Percentiles rank a stretch among this genome's conserved stretches.
Evolutionary conservation across 2,329 filamentous ascomycete genomes (phyloP).

Genomic region (Hortaea sp.): DNA sequence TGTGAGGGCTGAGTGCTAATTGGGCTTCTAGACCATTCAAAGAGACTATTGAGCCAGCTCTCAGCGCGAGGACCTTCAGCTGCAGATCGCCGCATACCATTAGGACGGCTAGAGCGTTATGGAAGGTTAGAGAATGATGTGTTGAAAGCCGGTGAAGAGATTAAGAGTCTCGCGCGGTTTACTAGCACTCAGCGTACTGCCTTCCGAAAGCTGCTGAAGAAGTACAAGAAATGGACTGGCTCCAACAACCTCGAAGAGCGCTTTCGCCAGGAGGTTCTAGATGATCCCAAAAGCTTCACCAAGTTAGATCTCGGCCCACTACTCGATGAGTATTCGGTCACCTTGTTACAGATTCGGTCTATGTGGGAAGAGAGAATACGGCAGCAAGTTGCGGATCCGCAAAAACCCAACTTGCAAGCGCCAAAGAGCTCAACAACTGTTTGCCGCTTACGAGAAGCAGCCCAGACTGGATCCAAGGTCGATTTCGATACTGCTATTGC

Average conservation of each 20-base stretch:
- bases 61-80: constrained; percentile 9
- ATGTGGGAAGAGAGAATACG: constrained; percentile 30
- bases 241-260: constrained; percentile 54
- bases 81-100: constrained; percentile 28
- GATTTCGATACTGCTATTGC: constrained; percentile 42
- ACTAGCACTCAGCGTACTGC: constrained; percentile 63
- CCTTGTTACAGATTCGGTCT: constrained; percentile 35
- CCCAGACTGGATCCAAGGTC: constrained; percentile 31
- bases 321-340: constrained; percentile 39
- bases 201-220: constrained; percentile 76
- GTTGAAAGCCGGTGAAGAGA: constrained; percentile 57
- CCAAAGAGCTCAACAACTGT: constrained; percentile 15
- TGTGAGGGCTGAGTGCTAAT: background rate
- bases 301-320: constrained; percentile 50
- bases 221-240: constrained; percentile 81
- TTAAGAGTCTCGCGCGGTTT: constrained; percentile 61
- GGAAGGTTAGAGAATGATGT: constrained; percentile 42
- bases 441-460: constrained; percentile 28
- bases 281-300: constrained; percentile 61
- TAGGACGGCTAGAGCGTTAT: constrained; percentile 39
- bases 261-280: constrained; percentile 57
- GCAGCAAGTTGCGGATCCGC: constrained; percentile 5
- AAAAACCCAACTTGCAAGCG: background rate
- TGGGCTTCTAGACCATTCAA: constrained; percentile 14
- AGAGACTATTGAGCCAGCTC: constrained; percentile 19